These are phyloP conservation scores for Aspergillus cavernicola DNA, from an alignment of 495 filamentous ascomycete genomes.

Conservation along the genomic window DNA sequence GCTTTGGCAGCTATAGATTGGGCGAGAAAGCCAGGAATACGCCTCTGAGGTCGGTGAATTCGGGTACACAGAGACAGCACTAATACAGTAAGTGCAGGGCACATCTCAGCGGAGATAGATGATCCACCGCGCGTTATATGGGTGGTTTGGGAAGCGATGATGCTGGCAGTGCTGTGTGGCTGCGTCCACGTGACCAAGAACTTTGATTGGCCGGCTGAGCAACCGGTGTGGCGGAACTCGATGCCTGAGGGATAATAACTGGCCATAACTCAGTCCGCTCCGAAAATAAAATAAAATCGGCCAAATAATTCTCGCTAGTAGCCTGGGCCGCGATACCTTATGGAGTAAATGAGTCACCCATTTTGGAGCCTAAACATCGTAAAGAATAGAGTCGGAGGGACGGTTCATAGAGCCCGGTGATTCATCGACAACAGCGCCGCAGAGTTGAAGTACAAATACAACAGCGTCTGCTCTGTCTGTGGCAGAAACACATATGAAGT, in stretches of 20 bases:
- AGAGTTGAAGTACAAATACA: slow-evolving; percentile 9
- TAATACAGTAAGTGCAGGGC: background rate
- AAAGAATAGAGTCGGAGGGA: background rate
- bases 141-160: background rate
- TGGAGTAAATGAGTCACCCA: slow-evolving; percentile 8
- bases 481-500: background rate
- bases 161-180: slow-evolving; percentile 9
- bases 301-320: background rate
- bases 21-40: background rate
- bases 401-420: background rate
- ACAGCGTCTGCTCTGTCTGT: no score
- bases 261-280: background rate
- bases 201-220: slow-evolving; percentile 1
- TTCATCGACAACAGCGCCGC: slow-evolving; percentile 1
- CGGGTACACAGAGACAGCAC: background rate
- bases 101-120: background rate
- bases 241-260: background rate
- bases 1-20: slow-evolving; percentile 5
- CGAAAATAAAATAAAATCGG: background rate
- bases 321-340: slow-evolving; percentile 6
- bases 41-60: slow-evolving; percentile 1
- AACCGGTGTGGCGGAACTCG: slow-evolving; percentile 7
- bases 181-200: slow-evolving; percentile 3
- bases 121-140: background rate
- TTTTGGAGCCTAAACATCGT: slow-evolving; percentile 4